Evolutionary conservation across 129 eudicot species (phyloP).

Genomic region (Tagetes patula): DNA sequence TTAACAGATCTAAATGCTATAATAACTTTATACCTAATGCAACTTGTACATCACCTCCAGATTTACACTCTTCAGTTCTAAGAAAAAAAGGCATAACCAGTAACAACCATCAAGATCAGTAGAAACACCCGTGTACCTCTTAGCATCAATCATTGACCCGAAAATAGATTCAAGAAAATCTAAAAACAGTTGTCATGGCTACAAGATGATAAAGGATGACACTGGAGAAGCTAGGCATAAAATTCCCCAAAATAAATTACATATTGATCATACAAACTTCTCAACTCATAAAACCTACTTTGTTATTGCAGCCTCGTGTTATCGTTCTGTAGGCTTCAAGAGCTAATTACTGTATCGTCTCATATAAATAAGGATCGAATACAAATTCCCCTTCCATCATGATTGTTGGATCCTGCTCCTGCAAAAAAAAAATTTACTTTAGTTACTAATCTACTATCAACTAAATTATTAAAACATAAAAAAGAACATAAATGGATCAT

Average conservation of each 20-base stretch:
- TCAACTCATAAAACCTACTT: conserved; percentile 29
- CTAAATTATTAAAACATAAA: neutral
- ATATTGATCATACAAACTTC: conserved; percentile 47
- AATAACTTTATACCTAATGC: no score
- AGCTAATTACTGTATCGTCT: conserved; percentile 31
- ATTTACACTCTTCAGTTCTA: neutral
- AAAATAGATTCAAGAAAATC: conserved; percentile 23
- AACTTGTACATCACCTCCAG: no score
- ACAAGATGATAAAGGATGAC: conserved; percentile 36
- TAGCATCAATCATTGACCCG: conserved; percentile 17
- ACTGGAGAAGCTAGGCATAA: conserved; percentile 30
- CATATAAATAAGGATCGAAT: conserved; percentile 54
- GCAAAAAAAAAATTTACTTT: conserved; percentile 23
- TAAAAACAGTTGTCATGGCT: conserved; percentile 31
- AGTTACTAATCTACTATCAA: neutral
- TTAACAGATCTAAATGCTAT: no score
- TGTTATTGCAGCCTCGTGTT: conserved; percentile 32
- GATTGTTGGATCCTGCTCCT: conserved; percentile 72
- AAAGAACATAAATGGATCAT: conserved; percentile 26
- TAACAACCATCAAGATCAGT: neutral
- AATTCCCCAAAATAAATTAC: conserved; percentile 40
- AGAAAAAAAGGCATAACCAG: neutral
- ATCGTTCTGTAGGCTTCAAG: conserved; percentile 38
- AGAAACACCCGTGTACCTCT: conserved; percentile 27
- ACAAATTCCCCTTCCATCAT: conserved; percentile 57